Evolutionary conservation across 2,329 filamentous ascomycete genomes (phyloP).

Genomic region (Cytospora piceicola): DNA sequence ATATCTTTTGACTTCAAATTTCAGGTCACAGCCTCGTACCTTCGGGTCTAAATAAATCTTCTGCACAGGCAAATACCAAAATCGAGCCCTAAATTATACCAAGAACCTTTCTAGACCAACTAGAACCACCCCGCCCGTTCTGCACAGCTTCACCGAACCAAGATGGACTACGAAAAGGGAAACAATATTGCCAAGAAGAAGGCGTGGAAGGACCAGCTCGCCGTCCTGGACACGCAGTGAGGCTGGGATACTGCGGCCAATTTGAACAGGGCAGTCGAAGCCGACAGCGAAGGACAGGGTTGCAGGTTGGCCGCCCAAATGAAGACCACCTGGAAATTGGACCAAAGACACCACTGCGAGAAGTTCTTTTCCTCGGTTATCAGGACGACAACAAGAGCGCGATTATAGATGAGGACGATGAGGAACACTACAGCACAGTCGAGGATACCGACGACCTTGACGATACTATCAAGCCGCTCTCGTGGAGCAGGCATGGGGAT

Average conservation of each 20-base stretch:
- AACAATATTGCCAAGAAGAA: background rate
- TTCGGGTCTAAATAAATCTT: too few relatives aligned
- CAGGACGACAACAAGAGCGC: background rate
- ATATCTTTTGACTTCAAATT: too few relatives aligned
- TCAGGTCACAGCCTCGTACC: too few relatives aligned
- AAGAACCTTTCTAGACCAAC: background rate
- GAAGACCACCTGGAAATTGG: background rate
- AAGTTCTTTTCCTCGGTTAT: background rate
- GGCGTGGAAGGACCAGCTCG: conserved; percentile 2
- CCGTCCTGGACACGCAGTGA: background rate
- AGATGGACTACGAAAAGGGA: conserved; percentile 5
- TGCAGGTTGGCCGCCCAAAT: background rate
- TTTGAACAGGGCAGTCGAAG: background rate
- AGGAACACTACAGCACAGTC: background rate
- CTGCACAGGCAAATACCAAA: too few relatives aligned
- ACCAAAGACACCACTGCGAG: background rate
- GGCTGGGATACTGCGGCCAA: conserved; percentile 1
- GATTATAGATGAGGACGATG: background rate
- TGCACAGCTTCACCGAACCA: background rate
- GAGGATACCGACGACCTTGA: background rate
- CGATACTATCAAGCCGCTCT: background rate
- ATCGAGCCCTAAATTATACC: too few relatives aligned
- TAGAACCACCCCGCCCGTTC: background rate
- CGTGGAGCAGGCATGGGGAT: background rate
- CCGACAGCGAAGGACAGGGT: background rate